Base-by-base conservation (phyloP, 1,284 basidiomycete species). In the Cryptococcus maquisensis region DNA sequence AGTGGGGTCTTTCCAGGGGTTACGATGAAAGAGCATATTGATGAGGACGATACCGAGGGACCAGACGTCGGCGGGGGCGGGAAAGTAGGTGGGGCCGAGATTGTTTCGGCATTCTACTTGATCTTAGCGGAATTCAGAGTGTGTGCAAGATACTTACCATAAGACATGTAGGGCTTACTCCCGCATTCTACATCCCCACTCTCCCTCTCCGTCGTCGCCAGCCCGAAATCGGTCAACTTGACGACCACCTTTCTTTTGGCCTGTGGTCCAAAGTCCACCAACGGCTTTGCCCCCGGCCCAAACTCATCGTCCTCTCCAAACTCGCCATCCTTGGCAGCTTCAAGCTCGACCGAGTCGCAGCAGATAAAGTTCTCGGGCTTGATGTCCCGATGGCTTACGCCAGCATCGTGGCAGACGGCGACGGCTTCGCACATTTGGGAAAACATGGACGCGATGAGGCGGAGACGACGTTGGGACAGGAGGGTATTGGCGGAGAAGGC, bases 131-230 rank as follows among this genome's bases (percentile, higher is more conserved):
- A 18, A 46, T 47, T 32, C 51, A 15, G 16, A 10, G 21, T 40
- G 44, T 56, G 28, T 16, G 55, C 47, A 75, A 39, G 16, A 9
- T 0, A 65, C 86, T 59, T 64, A 90, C 89, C 90, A 74, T 87
- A 98, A 67, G 92, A 94, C 95, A 98, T 98, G 78, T 98, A 98
- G 0, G 95, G 95, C 59, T 94, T 93, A 75, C 90, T 95, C 54
- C 95, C 95, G 77, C 96, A 98, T 73, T 98, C 94, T 82, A 98
- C 94, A 77, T 98, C 95, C 57, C 88, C 86, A 60, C 89, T 93
- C 56, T 88, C 85, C 58, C 83, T 76, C 66, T 97, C 91, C 12
- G 84, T 87, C 0, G 94, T 98, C 8, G 92, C 93, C 37, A 99
- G 79, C 38, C 95, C 95, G 80, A 98, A 99, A 77, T 99, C 95